These are phyloP conservation scores for Hepatocystis sp. DNA, from an alignment of 169 alveolate genomes.

Conservation along the genomic window DNA sequence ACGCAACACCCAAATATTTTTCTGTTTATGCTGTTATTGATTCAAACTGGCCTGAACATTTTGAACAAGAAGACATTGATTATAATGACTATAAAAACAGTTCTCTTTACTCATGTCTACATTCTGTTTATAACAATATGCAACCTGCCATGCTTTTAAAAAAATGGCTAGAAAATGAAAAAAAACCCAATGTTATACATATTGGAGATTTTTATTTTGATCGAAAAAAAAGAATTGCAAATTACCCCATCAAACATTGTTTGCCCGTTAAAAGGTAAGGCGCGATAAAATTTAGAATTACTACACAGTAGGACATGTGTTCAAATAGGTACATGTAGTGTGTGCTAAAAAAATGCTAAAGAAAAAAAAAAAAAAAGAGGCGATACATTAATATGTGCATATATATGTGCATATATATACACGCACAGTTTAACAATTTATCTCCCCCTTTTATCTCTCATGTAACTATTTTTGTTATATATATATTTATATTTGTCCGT, in stretches of 20 bases:
- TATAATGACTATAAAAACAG: conserved; percentile 68
- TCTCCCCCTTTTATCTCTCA: too few species aligned
- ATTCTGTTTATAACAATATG: conserved; percentile 36
- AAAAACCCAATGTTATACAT: conserved; percentile 36
- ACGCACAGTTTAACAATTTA: too few species aligned
- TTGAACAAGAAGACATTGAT: conserved; percentile 43
- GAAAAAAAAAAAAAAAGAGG: too few species aligned
- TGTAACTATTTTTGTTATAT: too few species aligned
- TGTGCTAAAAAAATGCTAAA: background rate
- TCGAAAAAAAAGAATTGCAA: conserved; percentile 50
- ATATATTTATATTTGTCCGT: too few species aligned
- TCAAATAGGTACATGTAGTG: conserved; percentile 1
- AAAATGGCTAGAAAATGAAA: conserved; percentile 39
- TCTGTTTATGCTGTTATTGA: conserved; percentile 69
- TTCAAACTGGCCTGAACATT: conserved; percentile 72
- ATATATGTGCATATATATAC: too few species aligned
- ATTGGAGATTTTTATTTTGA: conserved; percentile 73
- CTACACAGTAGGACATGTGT: too few species aligned
- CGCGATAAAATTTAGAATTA: too few species aligned
- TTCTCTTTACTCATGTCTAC: conserved; percentile 61
- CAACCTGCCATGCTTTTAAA: conserved; percentile 31
- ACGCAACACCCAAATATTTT: conserved; percentile 74
- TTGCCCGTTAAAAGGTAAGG: conserved; percentile 55
- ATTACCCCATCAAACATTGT: conserved; percentile 60
- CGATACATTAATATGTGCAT: too few species aligned